phyloP scores from a whole-genome alignment of 352 stramenopile genomes.

The Pythium brassicae region DNA sequence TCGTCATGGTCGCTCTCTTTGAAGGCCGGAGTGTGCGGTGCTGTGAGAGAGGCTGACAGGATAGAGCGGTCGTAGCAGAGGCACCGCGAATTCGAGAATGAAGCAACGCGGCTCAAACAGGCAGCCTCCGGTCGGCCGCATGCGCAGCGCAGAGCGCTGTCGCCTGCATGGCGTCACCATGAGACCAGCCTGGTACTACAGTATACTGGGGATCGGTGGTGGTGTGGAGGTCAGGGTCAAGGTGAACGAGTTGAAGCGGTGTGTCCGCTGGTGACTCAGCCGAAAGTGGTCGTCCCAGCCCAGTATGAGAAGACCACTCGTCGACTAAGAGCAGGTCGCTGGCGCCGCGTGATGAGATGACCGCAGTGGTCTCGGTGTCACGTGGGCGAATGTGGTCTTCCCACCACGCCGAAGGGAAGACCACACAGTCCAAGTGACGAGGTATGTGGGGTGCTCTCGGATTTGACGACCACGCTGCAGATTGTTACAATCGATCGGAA shows the following conservation, averaged over 20 bases:
- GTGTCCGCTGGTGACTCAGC: background rate
- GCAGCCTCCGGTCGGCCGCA: too few species aligned
- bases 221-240: background rate
- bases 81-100: conserved; percentile 1
- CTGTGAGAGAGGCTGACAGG: background rate
- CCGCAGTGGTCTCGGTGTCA: background rate
- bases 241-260: background rate
- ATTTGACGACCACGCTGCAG: background rate
- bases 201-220: background rate
- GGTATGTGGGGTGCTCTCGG: background rate
- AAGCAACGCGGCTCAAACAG: background rate
- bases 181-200: too few species aligned
- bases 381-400: background rate
- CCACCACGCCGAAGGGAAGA: background rate
- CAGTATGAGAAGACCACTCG: too few species aligned
- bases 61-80: background rate
- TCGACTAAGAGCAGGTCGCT: background rate
- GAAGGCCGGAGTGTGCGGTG: background rate
- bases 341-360: conserved; percentile 1
- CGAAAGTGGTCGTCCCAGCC: background rate
- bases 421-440: background rate
- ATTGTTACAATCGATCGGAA: too few species aligned
- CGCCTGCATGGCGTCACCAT: background rate
- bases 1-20: conserved; percentile 14
- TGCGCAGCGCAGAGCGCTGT: too few species aligned